These are phyloP conservation scores for Solanum piurae DNA, from an alignment of 257 asterid genomes.

Conservation along the genomic window DNA sequence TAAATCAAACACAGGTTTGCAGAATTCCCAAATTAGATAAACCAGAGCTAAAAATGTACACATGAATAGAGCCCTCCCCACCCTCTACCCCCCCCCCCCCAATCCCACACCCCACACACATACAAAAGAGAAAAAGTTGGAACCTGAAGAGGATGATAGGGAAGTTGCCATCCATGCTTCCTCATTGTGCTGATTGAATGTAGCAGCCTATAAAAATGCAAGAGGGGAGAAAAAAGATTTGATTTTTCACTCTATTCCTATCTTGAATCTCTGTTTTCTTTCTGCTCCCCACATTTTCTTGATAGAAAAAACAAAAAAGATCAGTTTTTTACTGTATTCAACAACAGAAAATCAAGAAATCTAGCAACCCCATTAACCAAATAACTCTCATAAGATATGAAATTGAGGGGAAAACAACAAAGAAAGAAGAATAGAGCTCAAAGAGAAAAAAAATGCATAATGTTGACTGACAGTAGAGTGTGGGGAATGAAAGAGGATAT, in stretches of 20 bases:
- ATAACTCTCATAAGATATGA: background rate
- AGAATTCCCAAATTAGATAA: background rate
- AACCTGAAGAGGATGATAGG: slow-evolving; percentile 99
- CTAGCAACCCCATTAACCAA: slow-evolving; percentile 31
- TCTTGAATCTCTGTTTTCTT: background rate
- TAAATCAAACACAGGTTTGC: slow-evolving; percentile 1
- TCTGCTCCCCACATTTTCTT: slow-evolving; percentile 33
- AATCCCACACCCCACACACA: background rate
- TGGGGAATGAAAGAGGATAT: slow-evolving; percentile 27
- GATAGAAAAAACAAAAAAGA: slow-evolving; percentile 28
- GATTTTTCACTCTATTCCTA: slow-evolving; percentile 16
- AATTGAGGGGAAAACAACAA: background rate
- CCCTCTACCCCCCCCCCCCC: background rate
- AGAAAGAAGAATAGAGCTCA: slow-evolving; percentile 5
- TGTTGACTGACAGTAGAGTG: slow-evolving; percentile 33
- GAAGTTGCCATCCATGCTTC: slow-evolving; percentile 99
- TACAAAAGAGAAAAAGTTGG: background rate
- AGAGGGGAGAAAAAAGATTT: background rate
- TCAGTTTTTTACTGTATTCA: slow-evolving; percentile 7
- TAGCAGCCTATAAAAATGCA: slow-evolving; percentile 17
- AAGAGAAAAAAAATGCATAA: slow-evolving; percentile 20
- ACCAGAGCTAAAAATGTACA: background rate
- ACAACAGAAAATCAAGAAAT: slow-evolving; percentile 24
- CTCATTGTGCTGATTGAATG: slow-evolving; percentile 52
- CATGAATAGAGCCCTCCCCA: background rate